These are phyloP conservation scores for Trematosphaeria pertusa DNA, from an alignment of 2,329 filamentous ascomycete genomes.

Conservation along the genomic window DNA sequence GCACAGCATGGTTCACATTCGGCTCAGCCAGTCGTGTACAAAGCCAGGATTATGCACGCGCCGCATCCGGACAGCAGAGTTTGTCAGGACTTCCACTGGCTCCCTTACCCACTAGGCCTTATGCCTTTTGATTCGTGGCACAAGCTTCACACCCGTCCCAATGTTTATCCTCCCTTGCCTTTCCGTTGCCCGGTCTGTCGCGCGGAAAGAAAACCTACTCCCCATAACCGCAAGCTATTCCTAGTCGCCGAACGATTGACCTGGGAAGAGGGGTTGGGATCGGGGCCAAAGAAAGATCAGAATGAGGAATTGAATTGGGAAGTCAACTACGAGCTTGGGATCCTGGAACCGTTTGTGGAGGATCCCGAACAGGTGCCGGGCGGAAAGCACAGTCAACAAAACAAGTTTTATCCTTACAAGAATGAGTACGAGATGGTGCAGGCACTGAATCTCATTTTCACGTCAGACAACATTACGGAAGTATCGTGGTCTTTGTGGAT, in stretches of 20 bases:
- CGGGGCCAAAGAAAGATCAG: slow-evolving; percentile 22
- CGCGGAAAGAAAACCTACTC: slow-evolving; percentile 16
- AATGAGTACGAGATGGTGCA: slow-evolving; percentile 35
- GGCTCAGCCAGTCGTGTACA: slow-evolving; percentile 1
- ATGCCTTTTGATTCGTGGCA: slow-evolving; percentile 34
- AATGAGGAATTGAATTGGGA: slow-evolving; percentile 36
- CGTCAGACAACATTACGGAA: slow-evolving; percentile 25
- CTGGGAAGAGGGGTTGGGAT: slow-evolving; percentile 24
- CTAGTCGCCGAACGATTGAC: slow-evolving; percentile 35
- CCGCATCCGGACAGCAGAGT: slow-evolving; percentile 29
- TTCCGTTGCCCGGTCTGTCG: slow-evolving; percentile 28
- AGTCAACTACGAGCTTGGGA: slow-evolving; percentile 37
- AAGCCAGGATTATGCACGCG: slow-evolving; percentile 17
- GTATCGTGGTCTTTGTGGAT: slow-evolving; percentile 29
- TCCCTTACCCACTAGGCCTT: slow-evolving; percentile 32
- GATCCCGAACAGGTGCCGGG: slow-evolving; percentile 26
- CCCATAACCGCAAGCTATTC: slow-evolving; percentile 37
- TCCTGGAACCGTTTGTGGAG: slow-evolving; percentile 29
- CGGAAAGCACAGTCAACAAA: slow-evolving; percentile 26
- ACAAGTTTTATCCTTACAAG: slow-evolving; percentile 33
- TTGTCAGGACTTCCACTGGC: slow-evolving; percentile 30
- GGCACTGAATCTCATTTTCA: slow-evolving; percentile 27
- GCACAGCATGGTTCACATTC: neutral
- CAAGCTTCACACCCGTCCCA: slow-evolving; percentile 22
- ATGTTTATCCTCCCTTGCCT: slow-evolving; percentile 4